Evolutionary conservation across 352 stramenopile genomes (phyloP), one percentile per base, ranked within the genome.

Genomic region (Phytophthora pistaciae): DNA sequence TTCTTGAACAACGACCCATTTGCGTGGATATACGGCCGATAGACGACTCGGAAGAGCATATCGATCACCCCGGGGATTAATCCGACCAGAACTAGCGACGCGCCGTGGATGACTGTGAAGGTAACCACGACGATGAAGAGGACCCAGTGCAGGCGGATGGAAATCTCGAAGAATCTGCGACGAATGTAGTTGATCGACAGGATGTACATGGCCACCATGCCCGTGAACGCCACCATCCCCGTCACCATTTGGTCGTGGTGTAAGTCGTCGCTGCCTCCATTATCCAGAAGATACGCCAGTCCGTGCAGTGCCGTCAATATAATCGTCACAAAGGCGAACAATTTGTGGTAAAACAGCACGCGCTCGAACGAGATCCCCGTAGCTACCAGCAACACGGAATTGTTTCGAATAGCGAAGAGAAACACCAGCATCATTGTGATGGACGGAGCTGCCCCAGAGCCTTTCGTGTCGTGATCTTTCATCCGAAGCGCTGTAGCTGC

Each of bases 151-250:
- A 64, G 21, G 5, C 75, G 66, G 1, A 84, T n/a, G 42, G 85
- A 87, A 4, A 85, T n/a, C 49, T 87, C 66, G 62, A 80, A 87
- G 48, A 78, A 85, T 6, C 62, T 68, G 1, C 80, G 79, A 0
- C 73, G 74, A 49, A 87, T 72, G 14, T 36, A 23, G 14, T 60
- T 54, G 5, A 84, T 63, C 16, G 79, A 75, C 55, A 75, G 62
- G 5, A 74, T 29, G 14, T 71, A 50, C 9, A 81, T 64, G 20
- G 46, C 50, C 23, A 66, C 60, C 64, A 85, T 74, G 20, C 57
- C 44, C 9, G 57, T 55, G 50, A 84, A 79, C 5, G 60, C 55
- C 25, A 75, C 60, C 18, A 46, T 36, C 9, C 71, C 71, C 1
- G 56, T 73, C 3, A 69, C 21, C 53, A 68, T 55, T 55, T 55